These are phyloP conservation scores for Lavandula angustifolia DNA, from an alignment of 257 asterid genomes.

Conservation along the genomic window DNA sequence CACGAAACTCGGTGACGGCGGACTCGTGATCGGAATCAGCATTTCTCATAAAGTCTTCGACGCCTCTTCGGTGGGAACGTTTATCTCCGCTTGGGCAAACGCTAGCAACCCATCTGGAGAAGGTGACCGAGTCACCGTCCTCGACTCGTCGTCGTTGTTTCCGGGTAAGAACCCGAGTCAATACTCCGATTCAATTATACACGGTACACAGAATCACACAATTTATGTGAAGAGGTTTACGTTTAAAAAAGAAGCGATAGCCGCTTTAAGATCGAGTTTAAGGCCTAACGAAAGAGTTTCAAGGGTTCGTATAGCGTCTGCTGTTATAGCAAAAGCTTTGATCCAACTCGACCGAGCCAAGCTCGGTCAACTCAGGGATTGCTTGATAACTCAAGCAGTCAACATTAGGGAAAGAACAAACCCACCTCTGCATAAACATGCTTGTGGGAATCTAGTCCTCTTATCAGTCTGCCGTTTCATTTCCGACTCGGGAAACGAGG, in stretches of 20 bases:
- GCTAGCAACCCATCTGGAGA: neutral
- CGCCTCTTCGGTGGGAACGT: constrained; percentile 25
- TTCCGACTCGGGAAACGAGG: too few species aligned
- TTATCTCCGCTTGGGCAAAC: constrained; percentile 38
- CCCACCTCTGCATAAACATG: constrained; percentile 25
- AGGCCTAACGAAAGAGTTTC: neutral
- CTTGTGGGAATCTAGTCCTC: neutral
- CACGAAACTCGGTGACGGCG: constrained; percentile 10
- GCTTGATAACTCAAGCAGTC: neutral
- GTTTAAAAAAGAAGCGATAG: constrained; percentile 26
- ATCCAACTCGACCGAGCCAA: constrained; percentile 14
- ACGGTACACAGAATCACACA: neutral
- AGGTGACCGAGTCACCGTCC: neutral
- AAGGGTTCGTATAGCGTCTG: constrained; percentile 10
- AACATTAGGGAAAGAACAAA: constrained; percentile 29
- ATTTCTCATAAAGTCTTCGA: constrained; percentile 19
- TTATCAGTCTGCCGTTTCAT: neutral
- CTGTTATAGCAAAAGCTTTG: constrained; percentile 32
- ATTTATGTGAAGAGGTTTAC: constrained; percentile 9
- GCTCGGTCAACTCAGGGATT: constrained; percentile 9
- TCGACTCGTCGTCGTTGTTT: constrained; percentile 20
- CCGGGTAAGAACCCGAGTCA: constrained; percentile 8
- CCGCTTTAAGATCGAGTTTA: neutral
- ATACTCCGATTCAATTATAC: neutral
- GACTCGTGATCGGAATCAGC: neutral